phyloP scores from a whole-genome alignment of 768 basidiomycete genomes.

The Serpula lacrymans region DNA sequence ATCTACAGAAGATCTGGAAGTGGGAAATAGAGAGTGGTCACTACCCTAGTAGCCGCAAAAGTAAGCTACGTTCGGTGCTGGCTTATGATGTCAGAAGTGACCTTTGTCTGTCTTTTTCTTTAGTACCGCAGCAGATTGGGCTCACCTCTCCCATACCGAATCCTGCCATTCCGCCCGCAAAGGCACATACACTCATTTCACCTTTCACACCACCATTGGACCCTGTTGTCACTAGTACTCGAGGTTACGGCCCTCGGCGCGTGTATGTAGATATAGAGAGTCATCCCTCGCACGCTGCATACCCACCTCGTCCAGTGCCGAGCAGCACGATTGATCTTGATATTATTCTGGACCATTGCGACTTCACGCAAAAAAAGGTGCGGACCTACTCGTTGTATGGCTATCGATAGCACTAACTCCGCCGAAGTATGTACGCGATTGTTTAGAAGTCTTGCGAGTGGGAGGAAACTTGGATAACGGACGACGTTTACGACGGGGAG shows the following conservation, averaged over 20 bases:
- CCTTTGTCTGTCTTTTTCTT: conserved; percentile 4
- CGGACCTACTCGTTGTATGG: conserved; percentile 5
- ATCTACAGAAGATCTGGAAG: conserved; percentile 84
- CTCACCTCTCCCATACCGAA: conserved; percentile 55
- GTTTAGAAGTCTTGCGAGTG: conserved; percentile 82
- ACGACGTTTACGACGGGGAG: conserved; percentile 66
- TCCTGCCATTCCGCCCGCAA: conserved; percentile 59
- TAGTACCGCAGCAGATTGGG: conserved; percentile 66
- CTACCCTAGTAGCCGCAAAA: conserved; percentile 69
- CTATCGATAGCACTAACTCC: conserved; percentile 1
- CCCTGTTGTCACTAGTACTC: conserved; percentile 41
- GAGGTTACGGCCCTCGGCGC: conserved; percentile 72
- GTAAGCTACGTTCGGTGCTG: conserved; percentile 38
- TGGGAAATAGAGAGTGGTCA: conserved; percentile 93
- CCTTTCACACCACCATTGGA: conserved; percentile 44
- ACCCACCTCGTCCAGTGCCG: conserved; percentile 78
- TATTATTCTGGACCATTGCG: conserved; percentile 80
- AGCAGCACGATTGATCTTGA: conserved; percentile 89
- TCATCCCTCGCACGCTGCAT: conserved; percentile 59
- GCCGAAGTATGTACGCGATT: conserved; percentile 87
- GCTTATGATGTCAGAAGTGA: not conserved
- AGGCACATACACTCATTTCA: conserved; percentile 42
- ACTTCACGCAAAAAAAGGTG: conserved; percentile 74
- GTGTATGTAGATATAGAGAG: conserved; percentile 68
- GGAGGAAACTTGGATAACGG: conserved; percentile 84